These are phyloP conservation scores for Hypoxylon sp. DNA, from an alignment of 2,329 filamentous ascomycete species.

Conservation along the genomic window DNA sequence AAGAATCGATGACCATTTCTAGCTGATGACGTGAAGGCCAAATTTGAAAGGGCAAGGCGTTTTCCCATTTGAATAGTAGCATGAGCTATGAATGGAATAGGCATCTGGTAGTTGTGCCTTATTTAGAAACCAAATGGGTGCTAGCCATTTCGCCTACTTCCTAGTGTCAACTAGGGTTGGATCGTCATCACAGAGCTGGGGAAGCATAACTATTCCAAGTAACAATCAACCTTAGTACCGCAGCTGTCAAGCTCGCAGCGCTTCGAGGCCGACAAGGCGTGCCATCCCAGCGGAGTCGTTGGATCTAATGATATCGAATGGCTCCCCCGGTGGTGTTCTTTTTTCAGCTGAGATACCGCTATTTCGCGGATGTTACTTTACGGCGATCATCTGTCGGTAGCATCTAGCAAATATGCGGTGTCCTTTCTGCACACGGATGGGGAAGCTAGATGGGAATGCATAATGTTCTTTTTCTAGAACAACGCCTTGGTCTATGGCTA, in stretches of 20 bases:
- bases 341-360: constrained; percentile 4
- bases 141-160: constrained; percentile 6
- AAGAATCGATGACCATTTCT: constrained; percentile 11
- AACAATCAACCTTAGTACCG: constrained; percentile 3
- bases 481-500: constrained; percentile 4
- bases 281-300: neutral
- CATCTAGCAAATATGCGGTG: constrained; percentile 1
- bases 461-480: constrained; percentile 4
- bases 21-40: constrained; percentile 13
- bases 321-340: too few species aligned
- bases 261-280: neutral
- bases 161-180: constrained; percentile 8
- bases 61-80: constrained; percentile 9
- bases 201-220: constrained; percentile 6
- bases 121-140: constrained; percentile 18
- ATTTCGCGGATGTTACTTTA: neutral
- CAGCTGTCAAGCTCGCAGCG: constrained; percentile 1
- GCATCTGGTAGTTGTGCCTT: constrained; percentile 11
- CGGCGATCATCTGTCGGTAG: neutral
- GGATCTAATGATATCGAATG: constrained; percentile 2
- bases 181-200: neutral
- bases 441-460: constrained; percentile 4
- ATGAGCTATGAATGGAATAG: constrained; percentile 11
- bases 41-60: constrained; percentile 30
- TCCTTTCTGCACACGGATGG: neutral